Percentiles rank a stretch among this genome's conserved stretches.
Evolutionary conservation across 306 rosid genomes (phyloP).

Genomic region (Clitoria ternatea): DNA sequence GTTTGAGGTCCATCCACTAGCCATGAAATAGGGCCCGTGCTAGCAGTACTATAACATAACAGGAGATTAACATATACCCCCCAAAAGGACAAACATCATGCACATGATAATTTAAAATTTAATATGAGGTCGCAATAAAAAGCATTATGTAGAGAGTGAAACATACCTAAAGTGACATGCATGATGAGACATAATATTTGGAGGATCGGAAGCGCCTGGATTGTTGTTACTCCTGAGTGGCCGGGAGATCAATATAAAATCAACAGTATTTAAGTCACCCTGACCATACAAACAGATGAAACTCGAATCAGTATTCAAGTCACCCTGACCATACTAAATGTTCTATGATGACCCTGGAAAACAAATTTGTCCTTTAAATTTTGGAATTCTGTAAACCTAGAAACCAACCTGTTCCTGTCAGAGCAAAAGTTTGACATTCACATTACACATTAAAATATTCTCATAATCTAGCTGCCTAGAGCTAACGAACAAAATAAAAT

Average conservation of each 20-base stretch:
- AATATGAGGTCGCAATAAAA: conserved; percentile 17
- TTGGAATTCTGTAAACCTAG: neutral
- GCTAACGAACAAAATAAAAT: neutral
- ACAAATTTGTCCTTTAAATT: neutral
- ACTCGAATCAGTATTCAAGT: conserved; percentile 21
- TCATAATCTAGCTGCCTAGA: neutral
- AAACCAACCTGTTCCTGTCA: neutral
- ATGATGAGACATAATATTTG: conserved; percentile 68
- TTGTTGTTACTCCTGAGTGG: conserved; percentile 37
- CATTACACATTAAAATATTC: neutral
- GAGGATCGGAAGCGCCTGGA: conserved; percentile 46
- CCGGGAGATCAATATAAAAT: conserved; percentile 74
- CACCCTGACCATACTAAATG: conserved; percentile 41
- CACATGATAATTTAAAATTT: neutral
- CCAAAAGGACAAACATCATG: neutral
- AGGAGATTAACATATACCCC: neutral
- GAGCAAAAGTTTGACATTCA: neutral
- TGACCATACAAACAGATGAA: conserved; percentile 35
- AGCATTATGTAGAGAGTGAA: conserved; percentile 10
- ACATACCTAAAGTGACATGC: conserved; percentile 86
- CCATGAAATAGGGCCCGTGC: conserved; percentile 85
- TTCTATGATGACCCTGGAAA: conserved; percentile 1
- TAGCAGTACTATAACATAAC: conserved; percentile 50
- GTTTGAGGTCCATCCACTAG: conserved; percentile 76
- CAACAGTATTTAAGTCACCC: conserved; percentile 63